A percentile compares a stretch with the other conserved stretches of the same genome.
Conservation (phyloP, 2,329 filamentous ascomycete species). For the Drechslera avenae region DNA sequence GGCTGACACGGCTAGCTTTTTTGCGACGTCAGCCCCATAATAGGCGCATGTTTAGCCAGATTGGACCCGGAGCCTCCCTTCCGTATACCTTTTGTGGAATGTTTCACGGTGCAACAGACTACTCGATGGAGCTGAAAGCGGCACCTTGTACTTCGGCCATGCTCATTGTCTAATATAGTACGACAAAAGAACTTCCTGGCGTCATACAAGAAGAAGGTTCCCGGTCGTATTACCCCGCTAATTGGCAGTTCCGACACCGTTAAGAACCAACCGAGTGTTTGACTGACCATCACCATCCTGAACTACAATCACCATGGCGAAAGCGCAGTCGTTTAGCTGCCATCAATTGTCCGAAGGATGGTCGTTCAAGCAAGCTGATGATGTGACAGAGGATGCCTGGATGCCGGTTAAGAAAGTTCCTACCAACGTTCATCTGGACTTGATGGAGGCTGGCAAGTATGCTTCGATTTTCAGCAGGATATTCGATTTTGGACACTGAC, state of each 20-base stretch:
- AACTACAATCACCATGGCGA: constrained; percentile 29
- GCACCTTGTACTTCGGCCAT: constrained; percentile 34
- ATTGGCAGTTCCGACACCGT: constrained; percentile 5
- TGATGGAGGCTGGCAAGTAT: constrained; percentile 54
- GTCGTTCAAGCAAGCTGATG: constrained; percentile 54
- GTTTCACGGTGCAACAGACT: constrained; percentile 29
- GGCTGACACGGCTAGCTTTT: constrained; percentile 20
- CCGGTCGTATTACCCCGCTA: constrained; percentile 16
- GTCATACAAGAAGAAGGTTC: constrained; percentile 15
- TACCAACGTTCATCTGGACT: constrained; percentile 56
- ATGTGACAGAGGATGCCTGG: constrained; percentile 49
- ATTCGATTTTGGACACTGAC: constrained; percentile 1
- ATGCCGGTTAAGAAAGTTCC: constrained; percentile 52
- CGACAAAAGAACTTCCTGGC: constrained; percentile 13
- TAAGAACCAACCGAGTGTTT: constrained; percentile 6
- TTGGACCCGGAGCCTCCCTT: constrained; percentile 27
- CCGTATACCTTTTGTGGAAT: constrained; percentile 21
- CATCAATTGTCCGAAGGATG: constrained; percentile 50
- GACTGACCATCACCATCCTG: background rate
- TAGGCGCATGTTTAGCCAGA: constrained; percentile 20
- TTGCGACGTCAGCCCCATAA: constrained; percentile 23
- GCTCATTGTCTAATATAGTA: constrained; percentile 31
- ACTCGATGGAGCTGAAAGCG: constrained; percentile 34
- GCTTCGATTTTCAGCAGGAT: constrained; percentile 12
- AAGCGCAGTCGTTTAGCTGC: constrained; percentile 27